A percentile compares a stretch with the other conserved stretches of the same genome.
Evolutionary conservation across 305 asterid genomes (phyloP).

Genomic region (Fraxinus greggii): DNA sequence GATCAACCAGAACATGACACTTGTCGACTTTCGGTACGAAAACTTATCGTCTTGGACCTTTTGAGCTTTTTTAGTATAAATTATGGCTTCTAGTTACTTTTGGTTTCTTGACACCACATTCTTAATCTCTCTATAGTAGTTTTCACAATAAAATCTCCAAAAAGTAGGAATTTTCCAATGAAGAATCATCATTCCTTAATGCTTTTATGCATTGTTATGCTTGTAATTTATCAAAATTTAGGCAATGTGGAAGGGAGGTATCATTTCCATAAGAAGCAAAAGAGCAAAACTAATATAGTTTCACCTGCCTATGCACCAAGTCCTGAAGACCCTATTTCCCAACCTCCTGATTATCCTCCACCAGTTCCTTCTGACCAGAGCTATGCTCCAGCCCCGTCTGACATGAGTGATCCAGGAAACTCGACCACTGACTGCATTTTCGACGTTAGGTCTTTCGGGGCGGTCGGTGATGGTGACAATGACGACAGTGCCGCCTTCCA

Average conservation of each 20-base stretch:
- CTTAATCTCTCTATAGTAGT: not conserved
- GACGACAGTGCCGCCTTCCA: constrained; percentile 83
- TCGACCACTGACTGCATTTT: constrained; percentile 45
- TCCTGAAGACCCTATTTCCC: constrained; percentile 23
- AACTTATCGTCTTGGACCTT: constrained; percentile 7
- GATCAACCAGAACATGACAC: constrained; percentile 41
- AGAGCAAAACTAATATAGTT: constrained; percentile 22
- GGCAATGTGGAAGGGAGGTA: constrained; percentile 45
- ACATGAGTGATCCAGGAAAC: not conserved
- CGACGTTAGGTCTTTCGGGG: constrained; percentile 69
- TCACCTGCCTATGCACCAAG: constrained; percentile 36
- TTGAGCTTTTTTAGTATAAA: constrained; percentile 39
- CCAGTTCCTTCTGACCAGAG: constrained; percentile 47
- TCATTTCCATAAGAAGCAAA: constrained; percentile 43
- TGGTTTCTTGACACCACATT: constrained; percentile 24
- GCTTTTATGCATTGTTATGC: constrained; percentile 16
- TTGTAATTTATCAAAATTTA: constrained; percentile 23
- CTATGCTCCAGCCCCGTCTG: not conserved
- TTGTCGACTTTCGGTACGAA: constrained; percentile 33
- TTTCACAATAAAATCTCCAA: not conserved
- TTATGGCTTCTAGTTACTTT: constrained; percentile 34
- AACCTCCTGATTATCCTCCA: constrained; percentile 29
- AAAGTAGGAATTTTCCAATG: constrained; percentile 31
- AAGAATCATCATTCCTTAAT: constrained; percentile 13
- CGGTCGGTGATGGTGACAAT: constrained; percentile 67